phyloP scores from a whole-genome alignment of 2,329 filamentous ascomycete species.

The Ramularia collo-cygni region DNA sequence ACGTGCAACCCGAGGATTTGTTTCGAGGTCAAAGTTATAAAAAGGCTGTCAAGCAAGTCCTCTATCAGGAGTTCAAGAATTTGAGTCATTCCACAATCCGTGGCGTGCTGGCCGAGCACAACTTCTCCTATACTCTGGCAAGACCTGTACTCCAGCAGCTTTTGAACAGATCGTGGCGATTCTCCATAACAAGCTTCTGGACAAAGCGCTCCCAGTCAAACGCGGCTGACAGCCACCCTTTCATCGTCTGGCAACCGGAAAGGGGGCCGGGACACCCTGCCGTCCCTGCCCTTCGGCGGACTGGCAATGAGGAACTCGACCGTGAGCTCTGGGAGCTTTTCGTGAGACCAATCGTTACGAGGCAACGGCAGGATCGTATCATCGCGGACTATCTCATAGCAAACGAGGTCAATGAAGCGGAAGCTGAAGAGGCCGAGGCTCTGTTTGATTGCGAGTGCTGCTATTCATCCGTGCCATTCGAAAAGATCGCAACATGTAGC shows the following conservation, averaged over 20 bases:
- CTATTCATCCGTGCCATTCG: conserved; percentile 63
- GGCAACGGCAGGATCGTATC: conserved; percentile 34
- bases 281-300: conserved; percentile 57
- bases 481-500: conserved; percentile 67
- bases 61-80: conserved; percentile 69
- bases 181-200: conserved; percentile 64
- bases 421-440: conserved; percentile 41
- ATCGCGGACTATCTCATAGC: conserved; percentile 38
- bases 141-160: conserved; percentile 62
- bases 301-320: conserved; percentile 52
- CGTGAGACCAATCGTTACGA: conserved; percentile 37
- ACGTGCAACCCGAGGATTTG: conserved; percentile 53
- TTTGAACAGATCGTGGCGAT: conserved; percentile 69
- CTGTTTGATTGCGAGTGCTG: conserved; percentile 71
- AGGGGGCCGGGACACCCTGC: conserved; percentile 42
- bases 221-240: conserved; percentile 50
- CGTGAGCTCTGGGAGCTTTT: conserved; percentile 43
- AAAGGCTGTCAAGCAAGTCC: conserved; percentile 58
- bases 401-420: conserved; percentile 40
- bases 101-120: conserved; percentile 72
- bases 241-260: conserved; percentile 55
- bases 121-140: conserved; percentile 69
- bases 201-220: conserved; percentile 53
- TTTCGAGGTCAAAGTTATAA: conserved; percentile 65
- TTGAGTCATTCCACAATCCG: conserved; percentile 67